Percentiles rank a stretch among this genome's conserved stretches.
These are phyloP conservation scores for Centella asiatica DNA, from an alignment of 129 eudicot species.

Conservation along the genomic window DNA sequence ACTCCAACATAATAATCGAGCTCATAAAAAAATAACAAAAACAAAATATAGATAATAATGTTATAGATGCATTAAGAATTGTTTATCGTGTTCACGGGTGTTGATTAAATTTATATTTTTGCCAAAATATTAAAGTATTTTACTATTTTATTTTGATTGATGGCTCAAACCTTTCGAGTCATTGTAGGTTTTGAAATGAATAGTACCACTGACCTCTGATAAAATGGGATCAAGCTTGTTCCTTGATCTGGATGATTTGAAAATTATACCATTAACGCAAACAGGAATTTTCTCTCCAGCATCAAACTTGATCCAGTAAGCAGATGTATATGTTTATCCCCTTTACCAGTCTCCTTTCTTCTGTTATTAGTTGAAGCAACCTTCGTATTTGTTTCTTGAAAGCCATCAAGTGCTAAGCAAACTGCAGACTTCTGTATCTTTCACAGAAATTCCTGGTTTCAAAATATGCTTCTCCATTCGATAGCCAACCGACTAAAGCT, in stretches of 20 bases:
- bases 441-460: constrained; percentile 66
- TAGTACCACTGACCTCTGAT: constrained; percentile 48
- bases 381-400: constrained; percentile 74
- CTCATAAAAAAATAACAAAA: too few relatives aligned
- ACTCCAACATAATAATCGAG: too few relatives aligned
- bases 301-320: constrained; percentile 52
- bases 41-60: too few relatives aligned
- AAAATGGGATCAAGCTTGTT: constrained; percentile 55
- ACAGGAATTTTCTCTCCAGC: constrained; percentile 67
- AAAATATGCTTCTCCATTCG: constrained; percentile 71
- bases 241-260: constrained; percentile 51
- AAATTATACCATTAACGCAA: constrained; percentile 73
- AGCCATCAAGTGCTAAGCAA: constrained; percentile 50
- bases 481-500: constrained; percentile 87
- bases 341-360: constrained; percentile 30
- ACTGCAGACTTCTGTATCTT: constrained; percentile 74
- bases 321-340: constrained; percentile 32
- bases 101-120: too few relatives aligned
- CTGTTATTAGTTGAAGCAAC: constrained; percentile 37
- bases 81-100: too few relatives aligned
- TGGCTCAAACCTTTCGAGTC: too few relatives aligned
- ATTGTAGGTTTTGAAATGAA: too few relatives aligned
- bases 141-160: too few relatives aligned
- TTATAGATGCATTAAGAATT: too few relatives aligned
- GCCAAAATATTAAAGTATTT: too few relatives aligned